phyloP scores from a whole-genome alignment of 2,329 filamentous ascomycete species.

The Aspergillus alliaceus region DNA sequence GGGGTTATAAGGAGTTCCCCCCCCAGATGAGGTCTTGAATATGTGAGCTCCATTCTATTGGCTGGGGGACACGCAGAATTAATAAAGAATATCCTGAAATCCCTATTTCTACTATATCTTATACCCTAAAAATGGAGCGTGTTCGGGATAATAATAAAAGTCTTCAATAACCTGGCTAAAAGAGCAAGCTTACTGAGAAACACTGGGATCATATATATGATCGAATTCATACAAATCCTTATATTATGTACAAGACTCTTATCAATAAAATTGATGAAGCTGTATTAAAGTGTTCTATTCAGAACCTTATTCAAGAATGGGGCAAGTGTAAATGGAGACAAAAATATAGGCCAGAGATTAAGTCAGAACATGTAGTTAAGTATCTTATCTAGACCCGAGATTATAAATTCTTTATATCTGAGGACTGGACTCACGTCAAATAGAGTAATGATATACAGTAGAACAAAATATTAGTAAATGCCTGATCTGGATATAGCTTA shows the following conservation, averaged over 20 bases:
- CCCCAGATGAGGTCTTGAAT: background rate
- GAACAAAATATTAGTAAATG: too few species aligned
- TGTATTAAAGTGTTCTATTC: background rate
- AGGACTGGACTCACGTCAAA: conserved; percentile 9
- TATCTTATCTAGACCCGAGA: conserved; percentile 6
- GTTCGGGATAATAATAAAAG: background rate
- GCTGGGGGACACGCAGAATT: background rate
- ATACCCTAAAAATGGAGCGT: background rate
- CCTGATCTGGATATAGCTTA: too few species aligned
- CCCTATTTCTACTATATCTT: background rate
- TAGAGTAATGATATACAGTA: too few species aligned
- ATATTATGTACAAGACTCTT: background rate
- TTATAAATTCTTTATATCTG: conserved; percentile 5
- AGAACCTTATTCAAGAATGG: background rate
- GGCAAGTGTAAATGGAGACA: background rate
- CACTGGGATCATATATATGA: background rate
- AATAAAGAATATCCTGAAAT: background rate
- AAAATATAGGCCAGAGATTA: background rate
- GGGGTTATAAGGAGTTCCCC: background rate
- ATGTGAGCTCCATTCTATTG: background rate
- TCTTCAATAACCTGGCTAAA: background rate
- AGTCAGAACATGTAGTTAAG: conserved; percentile 3
- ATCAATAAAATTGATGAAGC: background rate
- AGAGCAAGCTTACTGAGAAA: background rate
- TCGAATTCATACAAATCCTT: background rate